Evolutionary conservation across 805 yeast species (phyloP).

Genomic region (Hanseniaspora guilliermondii): DNA sequence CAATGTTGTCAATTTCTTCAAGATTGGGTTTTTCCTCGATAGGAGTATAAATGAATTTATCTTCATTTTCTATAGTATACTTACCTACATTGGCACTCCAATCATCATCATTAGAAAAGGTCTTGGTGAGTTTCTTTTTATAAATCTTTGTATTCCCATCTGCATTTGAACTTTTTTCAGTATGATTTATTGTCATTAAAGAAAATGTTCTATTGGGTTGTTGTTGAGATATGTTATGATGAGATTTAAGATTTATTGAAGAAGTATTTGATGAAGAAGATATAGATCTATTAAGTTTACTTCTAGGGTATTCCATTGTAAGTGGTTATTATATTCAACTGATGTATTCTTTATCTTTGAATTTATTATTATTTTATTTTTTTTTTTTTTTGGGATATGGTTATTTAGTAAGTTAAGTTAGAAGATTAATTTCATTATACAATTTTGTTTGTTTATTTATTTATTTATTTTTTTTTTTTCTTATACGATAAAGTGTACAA

Average conservation of each 20-base stretch:
- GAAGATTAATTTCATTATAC: no score
- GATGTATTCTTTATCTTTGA: no score
- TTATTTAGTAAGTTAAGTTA: no score
- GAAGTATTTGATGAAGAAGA: background rate
- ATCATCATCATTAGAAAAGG: conserved; percentile 5
- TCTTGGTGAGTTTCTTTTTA: background rate
- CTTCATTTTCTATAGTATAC: conserved; percentile 13
- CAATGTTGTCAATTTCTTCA: background rate
- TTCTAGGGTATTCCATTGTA: conserved; percentile 3
- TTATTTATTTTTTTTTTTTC: no score
- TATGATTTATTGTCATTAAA: conserved; percentile 3
- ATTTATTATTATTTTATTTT: no score
- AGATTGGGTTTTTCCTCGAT: background rate
- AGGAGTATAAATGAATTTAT: background rate
- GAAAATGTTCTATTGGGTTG: conserved; percentile 12
- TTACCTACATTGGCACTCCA: conserved; percentile 11
- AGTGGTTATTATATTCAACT: no score
- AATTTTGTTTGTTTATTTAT: no score
- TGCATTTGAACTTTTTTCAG: background rate
- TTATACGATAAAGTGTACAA: no score
- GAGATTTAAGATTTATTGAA: conserved; percentile 2
- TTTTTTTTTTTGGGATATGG: no score
- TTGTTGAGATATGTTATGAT: conserved; percentile 11
- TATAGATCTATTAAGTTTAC: background rate
- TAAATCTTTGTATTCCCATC: background rate